Conservation (phyloP, 345 rosid genomes). For the Acer negundo region DNA sequence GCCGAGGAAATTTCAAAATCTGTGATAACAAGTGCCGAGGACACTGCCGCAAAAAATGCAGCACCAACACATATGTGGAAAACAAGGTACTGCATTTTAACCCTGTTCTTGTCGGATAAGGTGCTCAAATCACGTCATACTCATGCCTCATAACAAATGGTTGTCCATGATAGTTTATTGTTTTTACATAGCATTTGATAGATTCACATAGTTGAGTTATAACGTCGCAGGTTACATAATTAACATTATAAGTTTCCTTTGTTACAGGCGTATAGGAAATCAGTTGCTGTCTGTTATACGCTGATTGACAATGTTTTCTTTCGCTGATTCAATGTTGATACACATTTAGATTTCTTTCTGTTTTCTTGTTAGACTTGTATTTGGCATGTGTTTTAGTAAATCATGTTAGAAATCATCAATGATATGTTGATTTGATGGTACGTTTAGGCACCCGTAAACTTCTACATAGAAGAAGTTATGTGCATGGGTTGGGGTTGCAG, state of each 20-base stretch:
- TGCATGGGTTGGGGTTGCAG: neutral
- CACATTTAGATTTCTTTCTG: neutral
- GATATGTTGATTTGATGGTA: neutral
- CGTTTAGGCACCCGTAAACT: neutral
- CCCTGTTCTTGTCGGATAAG: neutral
- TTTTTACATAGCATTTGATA: neutral
- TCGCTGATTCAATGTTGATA: neutral
- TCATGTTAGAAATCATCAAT: neutral
- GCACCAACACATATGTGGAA: constrained; percentile 51
- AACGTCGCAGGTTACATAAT: neutral
- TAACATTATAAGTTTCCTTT: neutral
- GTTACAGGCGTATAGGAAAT: neutral
- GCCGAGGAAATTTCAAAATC: constrained; percentile 55
- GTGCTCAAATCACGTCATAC: neutral
- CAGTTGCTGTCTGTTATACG: neutral
- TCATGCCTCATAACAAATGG: neutral
- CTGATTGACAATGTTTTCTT: neutral
- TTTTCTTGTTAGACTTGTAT: neutral
- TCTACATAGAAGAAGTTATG: neutral
- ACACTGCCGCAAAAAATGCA: constrained; percentile 30
- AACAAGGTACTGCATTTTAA: constrained; percentile 41
- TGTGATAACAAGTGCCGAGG: constrained; percentile 36
- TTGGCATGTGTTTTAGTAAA: neutral
- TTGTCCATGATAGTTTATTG: neutral
- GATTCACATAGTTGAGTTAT: neutral